phyloP scores from a whole-genome alignment of 1,139 yeast genomes.

The Saccharomyces uvarum region DNA sequence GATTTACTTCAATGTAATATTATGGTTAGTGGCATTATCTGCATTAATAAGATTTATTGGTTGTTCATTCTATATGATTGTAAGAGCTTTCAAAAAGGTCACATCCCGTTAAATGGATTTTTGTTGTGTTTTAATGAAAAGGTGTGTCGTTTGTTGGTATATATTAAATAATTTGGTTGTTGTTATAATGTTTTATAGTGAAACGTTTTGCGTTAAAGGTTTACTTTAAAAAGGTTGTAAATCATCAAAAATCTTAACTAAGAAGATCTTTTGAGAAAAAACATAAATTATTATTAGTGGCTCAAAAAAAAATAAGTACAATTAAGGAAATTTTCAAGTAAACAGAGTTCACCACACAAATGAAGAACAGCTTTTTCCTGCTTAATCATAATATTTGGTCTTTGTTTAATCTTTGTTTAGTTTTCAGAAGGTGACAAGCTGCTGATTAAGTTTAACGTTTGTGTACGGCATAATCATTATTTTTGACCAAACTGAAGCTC shows the following conservation, averaged over 20 bases:
- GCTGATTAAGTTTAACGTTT: background rate
- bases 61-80: constrained; percentile 49
- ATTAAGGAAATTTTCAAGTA: no score
- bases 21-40: constrained; percentile 77
- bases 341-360: no score
- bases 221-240: no score
- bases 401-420: no score
- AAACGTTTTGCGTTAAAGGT: background rate
- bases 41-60: constrained; percentile 71
- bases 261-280: no score
- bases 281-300: no score
- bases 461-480: background rate
- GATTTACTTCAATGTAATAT: constrained; percentile 60
- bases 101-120: constrained; percentile 3
- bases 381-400: no score
- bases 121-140: background rate
- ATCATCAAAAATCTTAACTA: no score
- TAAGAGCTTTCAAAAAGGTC: constrained; percentile 32
- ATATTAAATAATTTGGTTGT: background rate
- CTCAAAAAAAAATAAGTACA: no score
- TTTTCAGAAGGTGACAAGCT: background rate
- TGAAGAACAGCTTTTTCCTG: no score
- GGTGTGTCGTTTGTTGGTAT: background rate
- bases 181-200: no score
- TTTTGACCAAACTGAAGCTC: background rate